These are phyloP conservation scores for Stramenopiles sp. DNA, from an alignment of 352 stramenopile species.

Conservation along the genomic window DNA sequence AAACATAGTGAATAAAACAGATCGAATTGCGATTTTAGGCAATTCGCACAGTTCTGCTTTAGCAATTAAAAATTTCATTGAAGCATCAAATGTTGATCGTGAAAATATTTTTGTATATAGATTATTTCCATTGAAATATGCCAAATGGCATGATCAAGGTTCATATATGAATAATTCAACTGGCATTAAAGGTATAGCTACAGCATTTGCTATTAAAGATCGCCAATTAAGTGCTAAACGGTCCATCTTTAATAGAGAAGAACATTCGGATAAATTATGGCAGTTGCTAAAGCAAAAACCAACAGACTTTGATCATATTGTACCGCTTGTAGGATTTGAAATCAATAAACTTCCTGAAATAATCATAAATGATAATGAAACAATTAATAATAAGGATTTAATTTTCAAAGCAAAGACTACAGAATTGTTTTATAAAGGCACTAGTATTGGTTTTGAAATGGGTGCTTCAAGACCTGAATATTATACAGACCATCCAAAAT, in stretches of 20 bases:
- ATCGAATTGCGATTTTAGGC: neutral
- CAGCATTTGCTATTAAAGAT: neutral
- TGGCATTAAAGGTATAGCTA: neutral
- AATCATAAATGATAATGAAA: neutral
- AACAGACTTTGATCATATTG: neutral
- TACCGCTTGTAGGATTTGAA: neutral
- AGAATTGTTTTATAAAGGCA: neutral
- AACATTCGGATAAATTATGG: neutral
- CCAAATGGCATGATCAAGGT: neutral
- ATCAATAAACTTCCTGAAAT: neutral
- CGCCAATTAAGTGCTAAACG: neutral
- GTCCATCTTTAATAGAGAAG: neutral
- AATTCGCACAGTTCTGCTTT: constrained; percentile 4
- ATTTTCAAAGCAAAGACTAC: neutral
- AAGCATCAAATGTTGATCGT: neutral
- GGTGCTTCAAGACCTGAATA: neutral
- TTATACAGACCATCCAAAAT: neutral
- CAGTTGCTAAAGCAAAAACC: neutral
- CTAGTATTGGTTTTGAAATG: neutral
- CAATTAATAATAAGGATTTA: neutral
- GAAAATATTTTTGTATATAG: neutral
- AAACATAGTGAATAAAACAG: neutral
- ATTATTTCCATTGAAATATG: neutral
- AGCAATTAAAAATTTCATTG: neutral
- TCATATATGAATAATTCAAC: neutral